Base-by-base conservation (phyloP, 192 early-diverging fungal species). In the Diversispora eburnea region DNA sequence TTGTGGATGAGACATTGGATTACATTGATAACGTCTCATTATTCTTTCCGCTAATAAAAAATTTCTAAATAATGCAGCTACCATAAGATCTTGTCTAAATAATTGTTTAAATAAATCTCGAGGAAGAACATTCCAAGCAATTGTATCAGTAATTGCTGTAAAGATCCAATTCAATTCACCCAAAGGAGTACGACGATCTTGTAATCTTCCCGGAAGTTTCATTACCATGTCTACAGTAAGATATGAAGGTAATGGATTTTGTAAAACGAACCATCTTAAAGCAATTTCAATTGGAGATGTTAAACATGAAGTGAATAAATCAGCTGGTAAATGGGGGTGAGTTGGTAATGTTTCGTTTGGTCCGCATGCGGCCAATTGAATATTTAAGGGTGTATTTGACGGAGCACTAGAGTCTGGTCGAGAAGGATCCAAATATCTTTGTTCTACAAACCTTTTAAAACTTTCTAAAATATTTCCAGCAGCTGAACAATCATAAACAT, bases 111-210 rank as follows among this genome's bases (percentile, higher is more conserved):
- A 99, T 58, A 92, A 72, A 55, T 97, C 95, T 41, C 89, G 89
- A 3, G 93, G 89, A 19, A 99, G 79, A 45, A 92, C 91, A 77
- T 87, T 94, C 97, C 97, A 99, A 7, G 97, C 97, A 70, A 99
- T 99, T 6, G 96, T 98, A 79, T 99, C 97, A 0, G 95, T 99
- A 57, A 99, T 93, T 33, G 97, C 91, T 5, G 96, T 98, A 76
- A 99, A 97, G 17, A 99, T 96, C 97, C 97, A 99, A 75, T 98
- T 98, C 67, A 99, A 85, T 82, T 99, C 97, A 56, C 97, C 97
- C 13, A 98, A 83, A 0, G 97, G 94, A 17, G 97, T 96, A 17
- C 94, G 87, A 46, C 97, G 89, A 72, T 97, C 96, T 77, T 91
- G 91, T 39, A 93, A 81, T 41, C 90, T 82, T 43, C 97, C 97